Evolutionary conservation across 768 basidiomycete genomes (phyloP).

Genomic region (Amyloporia xantha): DNA sequence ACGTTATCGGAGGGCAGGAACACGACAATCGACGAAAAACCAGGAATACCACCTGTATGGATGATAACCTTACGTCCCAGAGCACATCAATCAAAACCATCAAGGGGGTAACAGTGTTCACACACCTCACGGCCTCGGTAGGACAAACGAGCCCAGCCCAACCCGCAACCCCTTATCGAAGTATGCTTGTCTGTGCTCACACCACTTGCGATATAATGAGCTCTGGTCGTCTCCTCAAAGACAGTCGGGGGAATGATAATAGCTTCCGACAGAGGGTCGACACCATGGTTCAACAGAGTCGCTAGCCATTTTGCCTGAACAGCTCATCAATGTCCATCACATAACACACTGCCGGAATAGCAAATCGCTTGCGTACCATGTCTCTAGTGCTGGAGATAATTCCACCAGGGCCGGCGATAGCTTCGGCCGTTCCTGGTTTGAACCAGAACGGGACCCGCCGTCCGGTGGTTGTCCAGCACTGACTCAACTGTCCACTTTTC

Average conservation of each 20-base stretch:
- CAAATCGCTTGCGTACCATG: constrained; percentile 26
- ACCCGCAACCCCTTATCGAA: constrained; percentile 33
- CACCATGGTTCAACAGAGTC: constrained; percentile 30
- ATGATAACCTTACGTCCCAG: constrained; percentile 23
- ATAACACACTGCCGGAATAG: not conserved
- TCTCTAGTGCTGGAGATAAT: constrained; percentile 37
- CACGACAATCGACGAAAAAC: constrained; percentile 26
- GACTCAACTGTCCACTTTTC: constrained; percentile 26
- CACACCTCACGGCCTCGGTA: constrained; percentile 36
- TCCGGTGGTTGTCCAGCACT: constrained; percentile 28
- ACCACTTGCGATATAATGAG: constrained; percentile 21
- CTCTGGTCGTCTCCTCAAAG: constrained; percentile 27
- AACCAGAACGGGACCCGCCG: constrained; percentile 31
- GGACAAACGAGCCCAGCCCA: constrained; percentile 35
- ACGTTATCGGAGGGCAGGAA: constrained; percentile 32
- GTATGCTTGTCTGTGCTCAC: constrained; percentile 4
- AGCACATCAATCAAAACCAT: not conserved
- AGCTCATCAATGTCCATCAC: not conserved
- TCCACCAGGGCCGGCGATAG: constrained; percentile 35
- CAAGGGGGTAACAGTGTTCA: not conserved
- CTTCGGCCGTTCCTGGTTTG: constrained; percentile 19
- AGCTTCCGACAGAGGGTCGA: constrained; percentile 24
- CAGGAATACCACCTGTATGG: constrained; percentile 31
- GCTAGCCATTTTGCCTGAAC: constrained; percentile 35
- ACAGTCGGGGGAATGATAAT: constrained; percentile 29